Evolutionary conservation across 2,329 filamentous ascomycete genomes (phyloP).

Genomic region (Bretziella fagacearum): DNA sequence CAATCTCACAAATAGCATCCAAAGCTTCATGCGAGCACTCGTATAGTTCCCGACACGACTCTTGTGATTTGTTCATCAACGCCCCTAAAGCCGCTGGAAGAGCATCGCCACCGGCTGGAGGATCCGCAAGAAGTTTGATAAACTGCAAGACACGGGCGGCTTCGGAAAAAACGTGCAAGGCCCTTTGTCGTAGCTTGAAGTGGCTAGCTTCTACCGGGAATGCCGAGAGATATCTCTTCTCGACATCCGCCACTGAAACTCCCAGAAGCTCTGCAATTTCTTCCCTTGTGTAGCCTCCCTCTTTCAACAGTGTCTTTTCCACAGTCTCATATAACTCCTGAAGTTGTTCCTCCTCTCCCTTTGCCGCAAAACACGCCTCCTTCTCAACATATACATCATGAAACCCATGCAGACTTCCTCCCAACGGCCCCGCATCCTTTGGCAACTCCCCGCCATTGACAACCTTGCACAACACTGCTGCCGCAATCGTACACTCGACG

Average conservation of each 20-base stretch:
- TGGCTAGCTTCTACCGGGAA: slow-evolving; percentile 77
- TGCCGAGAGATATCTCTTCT: slow-evolving; percentile 54
- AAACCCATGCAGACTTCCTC: slow-evolving; percentile 69
- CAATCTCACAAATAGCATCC: slow-evolving; percentile 74
- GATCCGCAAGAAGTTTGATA: slow-evolving; percentile 50
- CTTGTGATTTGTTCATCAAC: slow-evolving; percentile 78
- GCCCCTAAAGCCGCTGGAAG: slow-evolving; percentile 56
- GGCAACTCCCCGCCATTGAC: slow-evolving; percentile 44
- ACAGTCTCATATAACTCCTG: slow-evolving; percentile 19
- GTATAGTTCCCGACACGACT: slow-evolving; percentile 70
- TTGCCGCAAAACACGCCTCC: slow-evolving; percentile 24
- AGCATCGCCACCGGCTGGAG: slow-evolving; percentile 29
- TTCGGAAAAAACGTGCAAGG: slow-evolving; percentile 80
- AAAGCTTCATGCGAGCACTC: slow-evolving; percentile 87
- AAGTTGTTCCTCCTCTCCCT: slow-evolving; percentile 5
- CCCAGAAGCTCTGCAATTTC: slow-evolving; percentile 62
- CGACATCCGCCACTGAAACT: slow-evolving; percentile 48
- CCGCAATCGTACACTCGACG: slow-evolving; percentile 84
- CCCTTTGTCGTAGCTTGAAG: slow-evolving; percentile 77
- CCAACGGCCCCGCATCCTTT: slow-evolving; percentile 64
- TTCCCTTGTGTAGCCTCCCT: slow-evolving; percentile 74
- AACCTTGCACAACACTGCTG: slow-evolving; percentile 44
- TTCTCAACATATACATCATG: slow-evolving; percentile 62
- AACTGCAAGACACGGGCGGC: slow-evolving; percentile 75
- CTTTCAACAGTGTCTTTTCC: slow-evolving; percentile 53